These are phyloP conservation scores for Diddensiella santjacobensis DNA, from an alignment of 805 yeast species.

Conservation along the genomic window DNA sequence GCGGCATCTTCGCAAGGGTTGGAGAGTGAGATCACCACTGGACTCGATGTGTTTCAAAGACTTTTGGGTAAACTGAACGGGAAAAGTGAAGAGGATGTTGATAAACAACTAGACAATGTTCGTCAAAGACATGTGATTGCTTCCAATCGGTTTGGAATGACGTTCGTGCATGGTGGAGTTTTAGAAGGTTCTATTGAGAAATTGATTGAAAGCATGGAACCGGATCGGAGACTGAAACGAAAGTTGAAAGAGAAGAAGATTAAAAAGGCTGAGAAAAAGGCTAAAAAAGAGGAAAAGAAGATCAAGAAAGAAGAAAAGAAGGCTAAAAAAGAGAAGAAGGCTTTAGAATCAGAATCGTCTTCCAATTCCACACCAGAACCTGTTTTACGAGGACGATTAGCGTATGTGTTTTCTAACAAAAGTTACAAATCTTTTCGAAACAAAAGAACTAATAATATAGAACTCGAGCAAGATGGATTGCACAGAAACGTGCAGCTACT, in stretches of 20 bases:
- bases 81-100: constrained; percentile 57
- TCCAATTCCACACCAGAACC: constrained; percentile 15
- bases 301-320: constrained; percentile 32
- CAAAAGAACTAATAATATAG: too few species aligned
- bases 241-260: constrained; percentile 31
- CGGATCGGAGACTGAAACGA: constrained; percentile 27
- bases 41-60: constrained; percentile 89
- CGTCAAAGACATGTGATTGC: constrained; percentile 63
- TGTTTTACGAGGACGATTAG: constrained; percentile 4
- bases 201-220: constrained; percentile 26
- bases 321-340: constrained; percentile 29
- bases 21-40: constrained; percentile 77
- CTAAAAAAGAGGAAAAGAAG: constrained; percentile 29
- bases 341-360: constrained; percentile 29
- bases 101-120: constrained; percentile 54
- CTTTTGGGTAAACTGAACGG: constrained; percentile 88
- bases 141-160: constrained; percentile 78
- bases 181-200: constrained; percentile 66
- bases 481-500: constrained; percentile 86
- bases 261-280: constrained; percentile 30
- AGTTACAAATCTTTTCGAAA: constrained; percentile 43
- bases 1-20: constrained; percentile 49
- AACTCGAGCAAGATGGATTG: constrained; percentile 84
- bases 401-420: constrained; percentile 9
- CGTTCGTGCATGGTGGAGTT: constrained; percentile 81